These are phyloP conservation scores for Cenchrus americanus DNA, from an alignment of 176 grass and related monocot species.

Conservation along the genomic window DNA sequence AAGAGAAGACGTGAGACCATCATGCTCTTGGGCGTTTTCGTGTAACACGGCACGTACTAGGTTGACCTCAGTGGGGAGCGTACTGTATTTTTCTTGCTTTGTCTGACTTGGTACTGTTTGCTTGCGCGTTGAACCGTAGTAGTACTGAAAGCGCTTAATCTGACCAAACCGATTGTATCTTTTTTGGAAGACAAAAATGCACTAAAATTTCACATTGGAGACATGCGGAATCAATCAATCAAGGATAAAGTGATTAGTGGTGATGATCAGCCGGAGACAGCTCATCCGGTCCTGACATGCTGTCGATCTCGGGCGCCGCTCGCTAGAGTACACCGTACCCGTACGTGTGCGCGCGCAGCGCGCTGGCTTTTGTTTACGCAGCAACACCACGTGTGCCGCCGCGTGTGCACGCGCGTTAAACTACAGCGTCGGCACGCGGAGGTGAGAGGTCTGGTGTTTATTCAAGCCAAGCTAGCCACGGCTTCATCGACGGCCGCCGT, in stretches of 20 bases:
- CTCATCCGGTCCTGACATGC: not conserved
- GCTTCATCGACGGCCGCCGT: not conserved
- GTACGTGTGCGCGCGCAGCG: constrained; percentile 1
- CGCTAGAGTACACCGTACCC: not conserved
- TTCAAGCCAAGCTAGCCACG: not conserved
- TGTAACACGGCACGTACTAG: not conserved
- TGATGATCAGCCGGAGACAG: not conserved
- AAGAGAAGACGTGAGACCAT: not conserved
- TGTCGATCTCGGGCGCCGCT: not conserved
- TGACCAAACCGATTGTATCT: not conserved
- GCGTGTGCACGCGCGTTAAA: constrained; percentile 2
- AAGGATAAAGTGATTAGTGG: not conserved
- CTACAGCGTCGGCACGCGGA: not conserved
- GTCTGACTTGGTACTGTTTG: not conserved
- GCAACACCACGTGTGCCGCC: too few species aligned
- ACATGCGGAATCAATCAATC: not conserved
- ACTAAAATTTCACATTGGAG: not conserved
- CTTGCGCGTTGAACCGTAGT: not conserved
- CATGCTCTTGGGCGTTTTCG: not conserved
- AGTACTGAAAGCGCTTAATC: too few species aligned
- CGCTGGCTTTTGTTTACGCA: not conserved
- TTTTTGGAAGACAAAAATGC: too few species aligned
- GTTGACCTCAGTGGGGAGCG: not conserved
- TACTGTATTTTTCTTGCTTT: not conserved
- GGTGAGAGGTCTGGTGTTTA: too few species aligned